Conservation (phyloP, 2,329 filamentous ascomycete genomes). For the Monilinia laxa region DNA sequence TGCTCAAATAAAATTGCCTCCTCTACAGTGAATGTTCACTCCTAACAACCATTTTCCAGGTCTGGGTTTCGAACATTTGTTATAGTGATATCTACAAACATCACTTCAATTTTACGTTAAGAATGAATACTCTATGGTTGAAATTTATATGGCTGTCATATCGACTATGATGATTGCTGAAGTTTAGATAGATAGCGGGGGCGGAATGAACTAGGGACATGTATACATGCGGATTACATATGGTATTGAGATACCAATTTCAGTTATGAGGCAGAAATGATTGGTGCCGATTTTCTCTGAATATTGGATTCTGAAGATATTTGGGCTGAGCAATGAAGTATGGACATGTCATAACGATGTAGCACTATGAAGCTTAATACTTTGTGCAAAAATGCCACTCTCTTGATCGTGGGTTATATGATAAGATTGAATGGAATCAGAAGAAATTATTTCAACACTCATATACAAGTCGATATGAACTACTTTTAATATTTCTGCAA, state of each 20-base stretch:
- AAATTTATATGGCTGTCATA: not conserved
- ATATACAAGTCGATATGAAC: not conserved
- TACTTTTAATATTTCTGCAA: not conserved
- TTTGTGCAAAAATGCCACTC: too few relatives aligned
- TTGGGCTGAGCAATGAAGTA: too few relatives aligned
- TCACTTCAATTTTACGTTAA: too few relatives aligned
- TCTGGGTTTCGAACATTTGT: not conserved
- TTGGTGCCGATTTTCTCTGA: not conserved
- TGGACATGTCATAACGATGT: not conserved
- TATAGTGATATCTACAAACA: too few relatives aligned
- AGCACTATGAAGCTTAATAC: not conserved
- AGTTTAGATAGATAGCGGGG: not conserved
- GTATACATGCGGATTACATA: not conserved
- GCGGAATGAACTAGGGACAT: not conserved
- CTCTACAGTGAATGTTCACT: not conserved
- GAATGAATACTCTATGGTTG: not conserved
- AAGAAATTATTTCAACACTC: not conserved
- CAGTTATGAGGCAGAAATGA: too few relatives aligned
- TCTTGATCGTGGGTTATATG: not conserved
- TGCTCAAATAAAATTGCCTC: not conserved
- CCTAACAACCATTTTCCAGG: not conserved
- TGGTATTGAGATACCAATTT: not conserved
- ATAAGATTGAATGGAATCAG: not conserved
- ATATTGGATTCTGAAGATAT: not conserved
- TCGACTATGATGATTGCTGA: not conserved